These are phyloP conservation scores for Microstegium vimineum DNA, from an alignment of 176 grass and related monocot species.

Conservation along the genomic window DNA sequence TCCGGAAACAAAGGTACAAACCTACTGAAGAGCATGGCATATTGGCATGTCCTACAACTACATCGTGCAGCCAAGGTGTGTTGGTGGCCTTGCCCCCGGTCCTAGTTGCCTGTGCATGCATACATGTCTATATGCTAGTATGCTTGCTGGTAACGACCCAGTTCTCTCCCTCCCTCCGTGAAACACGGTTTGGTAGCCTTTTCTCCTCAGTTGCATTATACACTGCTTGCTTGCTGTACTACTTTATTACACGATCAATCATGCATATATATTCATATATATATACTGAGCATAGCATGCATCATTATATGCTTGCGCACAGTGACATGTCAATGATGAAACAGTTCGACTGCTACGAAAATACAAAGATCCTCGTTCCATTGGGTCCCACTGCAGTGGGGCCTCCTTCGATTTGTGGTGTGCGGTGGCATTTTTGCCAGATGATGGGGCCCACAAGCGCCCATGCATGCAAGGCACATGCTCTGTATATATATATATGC, in stretches of 20 bases:
- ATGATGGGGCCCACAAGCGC: background rate
- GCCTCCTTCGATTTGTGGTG: background rate
- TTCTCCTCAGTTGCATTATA: too few relatives aligned
- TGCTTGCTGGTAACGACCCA: too few relatives aligned
- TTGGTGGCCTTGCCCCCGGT: too few relatives aligned
- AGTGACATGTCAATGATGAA: constrained; percentile 20
- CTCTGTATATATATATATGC: background rate
- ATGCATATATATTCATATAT: background rate
- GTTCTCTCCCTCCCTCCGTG: too few relatives aligned
- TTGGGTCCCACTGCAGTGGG: constrained; percentile 14
- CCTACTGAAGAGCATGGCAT: too few relatives aligned
- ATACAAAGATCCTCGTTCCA: constrained; percentile 44
- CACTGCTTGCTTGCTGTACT: too few relatives aligned
- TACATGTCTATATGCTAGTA: too few relatives aligned
- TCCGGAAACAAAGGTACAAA: too few relatives aligned
- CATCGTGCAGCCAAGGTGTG: too few relatives aligned
- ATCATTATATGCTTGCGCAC: background rate
- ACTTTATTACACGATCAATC: background rate
- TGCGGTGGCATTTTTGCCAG: background rate
- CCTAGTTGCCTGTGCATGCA: too few relatives aligned
- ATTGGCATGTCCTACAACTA: too few relatives aligned
- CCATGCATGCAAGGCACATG: background rate
- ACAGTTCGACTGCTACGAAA: constrained; percentile 10
- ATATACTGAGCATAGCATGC: background rate
- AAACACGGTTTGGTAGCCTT: too few relatives aligned